phyloP scores from a whole-genome alignment of 352 stramenopile genomes.

The Aphanomyces astaci region DNA sequence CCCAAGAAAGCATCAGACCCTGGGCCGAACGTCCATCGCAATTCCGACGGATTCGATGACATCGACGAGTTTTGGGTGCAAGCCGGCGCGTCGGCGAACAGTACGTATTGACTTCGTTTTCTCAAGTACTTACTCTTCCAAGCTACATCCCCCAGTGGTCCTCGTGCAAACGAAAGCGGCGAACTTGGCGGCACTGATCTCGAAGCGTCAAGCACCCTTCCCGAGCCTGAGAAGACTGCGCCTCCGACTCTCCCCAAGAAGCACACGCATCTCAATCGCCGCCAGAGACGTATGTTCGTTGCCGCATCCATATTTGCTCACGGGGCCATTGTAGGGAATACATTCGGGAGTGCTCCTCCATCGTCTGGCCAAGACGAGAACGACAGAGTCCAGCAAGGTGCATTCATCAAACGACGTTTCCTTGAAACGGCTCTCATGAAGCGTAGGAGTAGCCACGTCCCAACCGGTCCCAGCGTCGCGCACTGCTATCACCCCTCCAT shows the following conservation, averaged over 20 bases:
- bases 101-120: background rate
- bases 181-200: background rate
- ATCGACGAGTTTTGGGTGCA: background rate
- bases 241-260: background rate
- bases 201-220: background rate
- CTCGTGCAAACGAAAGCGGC: background rate
- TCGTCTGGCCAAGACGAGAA: background rate
- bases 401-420: background rate
- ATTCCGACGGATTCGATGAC: slow-evolving; percentile 8
- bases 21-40: slow-evolving; percentile 20
- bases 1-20: slow-evolving; percentile 49
- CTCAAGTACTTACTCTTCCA: background rate
- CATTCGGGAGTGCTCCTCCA: background rate
- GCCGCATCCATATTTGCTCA: background rate
- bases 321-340: background rate
- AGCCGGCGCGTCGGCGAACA: background rate
- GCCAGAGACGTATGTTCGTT: background rate
- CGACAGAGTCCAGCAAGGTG: background rate
- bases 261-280: slow-evolving; percentile 12
- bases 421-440: background rate
- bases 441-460: background rate
- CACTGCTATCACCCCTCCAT: background rate
- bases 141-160: background rate
- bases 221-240: background rate
- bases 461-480: background rate